A percentile compares a stretch with the other conserved stretches of the same genome.
These are phyloP conservation scores for Phlebiopsis gigantea DNA, from an alignment of 768 basidiomycete genomes.

Conservation along the genomic window DNA sequence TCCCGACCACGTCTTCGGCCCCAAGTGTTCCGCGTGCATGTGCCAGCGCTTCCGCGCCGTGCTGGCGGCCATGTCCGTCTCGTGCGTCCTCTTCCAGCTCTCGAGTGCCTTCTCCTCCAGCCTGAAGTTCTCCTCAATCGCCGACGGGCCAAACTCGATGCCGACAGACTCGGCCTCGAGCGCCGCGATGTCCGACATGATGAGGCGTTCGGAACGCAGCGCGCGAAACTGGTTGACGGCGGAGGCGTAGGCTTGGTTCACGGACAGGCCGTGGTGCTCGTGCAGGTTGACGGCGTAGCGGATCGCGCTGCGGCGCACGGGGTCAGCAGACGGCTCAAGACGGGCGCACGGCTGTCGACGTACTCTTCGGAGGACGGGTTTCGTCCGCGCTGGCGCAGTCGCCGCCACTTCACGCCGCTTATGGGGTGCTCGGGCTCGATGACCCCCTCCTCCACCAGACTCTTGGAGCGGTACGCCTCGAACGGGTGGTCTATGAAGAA, in stretches of 20 bases:
- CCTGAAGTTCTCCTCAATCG: constrained; percentile 55
- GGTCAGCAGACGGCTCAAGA: too few species aligned
- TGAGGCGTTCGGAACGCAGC: constrained; percentile 78
- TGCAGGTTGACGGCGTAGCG: constrained; percentile 78
- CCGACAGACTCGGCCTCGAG: constrained; percentile 79
- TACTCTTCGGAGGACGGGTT: constrained; percentile 92
- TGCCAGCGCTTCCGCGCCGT: constrained; percentile 76
- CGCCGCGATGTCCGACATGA: constrained; percentile 69
- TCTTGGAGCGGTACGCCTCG: constrained; percentile 81
- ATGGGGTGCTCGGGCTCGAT: constrained; percentile 54
- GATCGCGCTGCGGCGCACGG: constrained; percentile 61
- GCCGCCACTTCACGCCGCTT: constrained; percentile 63
- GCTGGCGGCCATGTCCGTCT: constrained; percentile 52
- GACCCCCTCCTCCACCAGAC: constrained; percentile 64
- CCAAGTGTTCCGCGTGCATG: constrained; percentile 32
- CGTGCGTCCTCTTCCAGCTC: constrained; percentile 54
- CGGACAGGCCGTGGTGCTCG: constrained; percentile 50
- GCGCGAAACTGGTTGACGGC: constrained; percentile 85
- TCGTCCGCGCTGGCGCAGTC: constrained; percentile 72
- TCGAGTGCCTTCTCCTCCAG: constrained; percentile 59
- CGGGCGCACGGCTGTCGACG: constrained; percentile 29
- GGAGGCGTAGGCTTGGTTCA: constrained; percentile 75
- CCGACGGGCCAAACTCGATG: constrained; percentile 51
- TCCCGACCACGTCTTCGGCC: constrained; percentile 54
- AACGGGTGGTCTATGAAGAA: constrained; percentile 98